These are phyloP conservation scores for Zopfochytrium polystomum DNA, from an alignment of 371 early-diverging fungal genomes.

Conservation along the genomic window DNA sequence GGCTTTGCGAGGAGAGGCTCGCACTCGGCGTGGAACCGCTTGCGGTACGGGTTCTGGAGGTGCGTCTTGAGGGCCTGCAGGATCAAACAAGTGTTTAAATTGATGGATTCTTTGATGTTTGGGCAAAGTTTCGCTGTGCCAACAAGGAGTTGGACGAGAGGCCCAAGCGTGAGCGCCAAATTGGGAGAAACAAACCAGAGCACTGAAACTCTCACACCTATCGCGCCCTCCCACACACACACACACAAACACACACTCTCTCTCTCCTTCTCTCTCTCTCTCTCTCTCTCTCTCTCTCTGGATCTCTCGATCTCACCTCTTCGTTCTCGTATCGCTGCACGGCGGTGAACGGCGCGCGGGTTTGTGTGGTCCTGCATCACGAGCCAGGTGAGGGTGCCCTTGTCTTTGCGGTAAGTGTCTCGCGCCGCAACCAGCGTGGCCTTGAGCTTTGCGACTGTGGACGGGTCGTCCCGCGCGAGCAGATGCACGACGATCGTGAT, in stretches of 20 bases:
- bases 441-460: not conserved
- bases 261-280: no score
- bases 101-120: not conserved
- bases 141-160: no score
- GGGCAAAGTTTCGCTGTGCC: not conserved
- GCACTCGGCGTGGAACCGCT: not conserved
- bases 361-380: slow-evolving; percentile 18
- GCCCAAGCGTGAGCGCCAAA: not conserved
- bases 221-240: no score
- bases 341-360: slow-evolving; percentile 19
- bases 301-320: slow-evolving; percentile 5
- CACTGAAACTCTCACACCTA: no score
- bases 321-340: slow-evolving; percentile 21
- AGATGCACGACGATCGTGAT: slow-evolving; percentile 20
- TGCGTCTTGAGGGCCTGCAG: slow-evolving; percentile 1
- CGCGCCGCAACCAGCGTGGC: slow-evolving; percentile 9
- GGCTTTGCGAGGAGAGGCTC: slow-evolving; percentile 12
- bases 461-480: slow-evolving; percentile 18
- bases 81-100: not conserved
- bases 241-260: no score
- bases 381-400: slow-evolving; percentile 14
- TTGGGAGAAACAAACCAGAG: not conserved
- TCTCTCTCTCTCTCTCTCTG: no score
- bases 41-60: slow-evolving; percentile 11
- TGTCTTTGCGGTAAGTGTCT: slow-evolving; percentile 12